Evolutionary conservation across 176 grass and related monocot genomes (phyloP).

Genomic region (Guadua angustifolia): DNA sequence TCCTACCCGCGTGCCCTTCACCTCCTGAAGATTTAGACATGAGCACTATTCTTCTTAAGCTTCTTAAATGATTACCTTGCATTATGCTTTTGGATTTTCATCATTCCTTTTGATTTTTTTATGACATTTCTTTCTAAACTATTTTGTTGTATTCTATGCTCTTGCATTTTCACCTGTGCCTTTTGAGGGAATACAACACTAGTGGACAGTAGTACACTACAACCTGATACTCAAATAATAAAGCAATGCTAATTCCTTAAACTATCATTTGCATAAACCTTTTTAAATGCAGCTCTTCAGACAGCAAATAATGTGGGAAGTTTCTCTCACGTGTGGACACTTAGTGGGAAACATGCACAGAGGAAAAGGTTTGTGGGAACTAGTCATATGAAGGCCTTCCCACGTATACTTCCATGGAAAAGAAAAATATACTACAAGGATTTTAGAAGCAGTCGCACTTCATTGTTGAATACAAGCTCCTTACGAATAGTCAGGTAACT

Average conservation of each 20-base stretch:
- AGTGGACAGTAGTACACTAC: neutral
- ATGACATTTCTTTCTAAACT: slow-evolving; percentile 19
- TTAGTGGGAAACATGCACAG: slow-evolving; percentile 60
- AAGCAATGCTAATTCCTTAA: slow-evolving; percentile 28
- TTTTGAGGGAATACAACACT: slow-evolving; percentile 20
- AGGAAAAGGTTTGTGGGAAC: slow-evolving; percentile 49
- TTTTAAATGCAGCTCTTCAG: slow-evolving; percentile 63
- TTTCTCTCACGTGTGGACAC: slow-evolving; percentile 87
- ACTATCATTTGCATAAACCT: slow-evolving; percentile 33
- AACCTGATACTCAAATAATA: slow-evolving; percentile 21
- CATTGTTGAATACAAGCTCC: slow-evolving; percentile 52
- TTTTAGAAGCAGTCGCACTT: slow-evolving; percentile 47
- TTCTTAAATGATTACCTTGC: slow-evolving; percentile 30
- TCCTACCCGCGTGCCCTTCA: neutral
- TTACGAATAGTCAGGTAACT: slow-evolving; percentile 72
- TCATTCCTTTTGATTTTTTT: slow-evolving; percentile 27
- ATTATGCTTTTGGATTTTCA: slow-evolving; percentile 33
- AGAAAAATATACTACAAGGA: slow-evolving; percentile 67
- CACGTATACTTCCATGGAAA: slow-evolving; percentile 94
- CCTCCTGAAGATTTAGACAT: neutral
- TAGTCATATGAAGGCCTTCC: slow-evolving; percentile 60
- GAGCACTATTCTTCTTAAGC: slow-evolving; percentile 15
- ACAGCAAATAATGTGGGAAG: slow-evolving; percentile 52
- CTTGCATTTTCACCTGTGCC: neutral
- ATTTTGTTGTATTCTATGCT: slow-evolving; percentile 31